Evolutionary conservation across 331 rosid genomes (phyloP), one percentile per base, ranked within the genome.

Genomic region (Cucumis variabilis): DNA sequence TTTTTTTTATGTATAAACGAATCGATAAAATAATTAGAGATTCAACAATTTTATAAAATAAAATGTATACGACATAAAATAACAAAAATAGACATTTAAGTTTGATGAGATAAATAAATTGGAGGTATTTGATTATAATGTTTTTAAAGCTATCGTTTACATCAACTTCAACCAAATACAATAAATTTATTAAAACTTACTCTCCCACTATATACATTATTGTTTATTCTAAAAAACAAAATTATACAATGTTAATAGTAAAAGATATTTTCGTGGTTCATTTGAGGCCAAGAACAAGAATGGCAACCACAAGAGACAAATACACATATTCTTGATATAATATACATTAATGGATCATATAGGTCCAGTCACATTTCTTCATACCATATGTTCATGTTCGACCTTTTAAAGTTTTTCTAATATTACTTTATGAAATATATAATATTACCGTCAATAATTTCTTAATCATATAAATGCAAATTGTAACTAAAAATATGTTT

Each of bases 211-310:
- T 76, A n/a, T 76, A 23, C 13, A 21, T 76, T 77, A 21, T 76
- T 77, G 62, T 77, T 77, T 77, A 77, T n/a, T 77, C 13, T 77
- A 2, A 13, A 13, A 14, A 53, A 3, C 16, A 7, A 14, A 28
- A 11, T 5, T 30, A 1, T 28, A 73, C 2, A 20, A 44, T 5
- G 58, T 37, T 48, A 50, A 77, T 48, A 77, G 24, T 50, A 2
- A n/a, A 77, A 77, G 23, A 48, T 15, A n/a, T 44, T 77, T 23
- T 2, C 74, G 2, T 13, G 13, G 63, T 46, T 77, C 83, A 77
- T 46, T 48, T 77, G 41, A 77, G n/a, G 37, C 83, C 83, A 77
- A 77, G 65, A 77, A 77, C 63, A 77, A 48, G 65, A 77, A 77
- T 24, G 65, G 83, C 83, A 77, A 77, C 63, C 83, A 48, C 28